These are phyloP conservation scores for Xylaria bambusicola DNA, from an alignment of 495 filamentous ascomycete species.

Conservation along the genomic window DNA sequence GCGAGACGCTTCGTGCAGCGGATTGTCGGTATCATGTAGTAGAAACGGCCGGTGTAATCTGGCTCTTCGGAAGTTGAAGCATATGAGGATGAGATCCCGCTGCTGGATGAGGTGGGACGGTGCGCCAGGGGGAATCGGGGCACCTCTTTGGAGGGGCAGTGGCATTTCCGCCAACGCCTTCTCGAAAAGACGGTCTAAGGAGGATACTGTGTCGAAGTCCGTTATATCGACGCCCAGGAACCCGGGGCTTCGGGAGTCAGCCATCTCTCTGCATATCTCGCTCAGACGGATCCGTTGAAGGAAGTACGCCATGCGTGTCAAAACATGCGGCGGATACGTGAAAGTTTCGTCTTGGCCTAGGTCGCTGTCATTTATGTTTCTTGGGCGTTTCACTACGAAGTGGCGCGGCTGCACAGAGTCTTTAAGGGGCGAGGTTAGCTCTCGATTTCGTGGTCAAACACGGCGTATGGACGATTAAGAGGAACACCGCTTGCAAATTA, in stretches of 20 bases:
- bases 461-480: too few species aligned
- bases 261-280: slow-evolving; percentile 46
- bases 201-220: slow-evolving; percentile 18
- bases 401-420: slow-evolving; percentile 39
- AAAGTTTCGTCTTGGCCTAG: slow-evolving; percentile 34
- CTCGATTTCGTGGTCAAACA: too few species aligned
- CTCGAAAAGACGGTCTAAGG: slow-evolving; percentile 25
- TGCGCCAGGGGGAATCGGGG: slow-evolving; percentile 3
- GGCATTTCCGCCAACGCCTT: slow-evolving; percentile 21
- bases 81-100: slow-evolving; percentile 23
- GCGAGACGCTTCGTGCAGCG: slow-evolving; percentile 6
- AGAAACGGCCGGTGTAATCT: slow-evolving; percentile 31
- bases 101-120: slow-evolving; percentile 14
- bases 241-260: slow-evolving; percentile 33
- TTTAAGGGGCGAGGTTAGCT: background rate
- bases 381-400: slow-evolving; percentile 47
- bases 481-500: too few species aligned
- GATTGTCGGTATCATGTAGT: slow-evolving; percentile 12
- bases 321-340: slow-evolving; percentile 37
- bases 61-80: slow-evolving; percentile 24
- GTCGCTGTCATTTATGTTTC: slow-evolving; percentile 51
- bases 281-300: slow-evolving; percentile 48
- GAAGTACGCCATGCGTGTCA: slow-evolving; percentile 49
- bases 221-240: slow-evolving; percentile 20
- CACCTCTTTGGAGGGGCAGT: slow-evolving; percentile 7